A percentile compares a stretch with the other conserved stretches of the same genome.
These are phyloP conservation scores for Epichloe glyceriae DNA, from an alignment of 2,329 filamentous ascomycete species.

Conservation along the genomic window DNA sequence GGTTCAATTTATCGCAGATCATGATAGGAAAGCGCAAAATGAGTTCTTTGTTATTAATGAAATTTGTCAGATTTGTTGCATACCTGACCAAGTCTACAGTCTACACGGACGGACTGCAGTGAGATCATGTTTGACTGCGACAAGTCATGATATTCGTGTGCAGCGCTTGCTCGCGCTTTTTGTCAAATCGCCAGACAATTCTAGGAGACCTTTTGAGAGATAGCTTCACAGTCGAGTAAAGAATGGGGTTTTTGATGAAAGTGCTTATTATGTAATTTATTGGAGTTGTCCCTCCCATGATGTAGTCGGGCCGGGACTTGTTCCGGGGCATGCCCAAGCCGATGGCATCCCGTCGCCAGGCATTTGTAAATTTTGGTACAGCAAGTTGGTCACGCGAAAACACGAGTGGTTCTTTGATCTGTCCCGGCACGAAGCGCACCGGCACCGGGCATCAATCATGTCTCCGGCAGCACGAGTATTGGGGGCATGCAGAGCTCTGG, in stretches of 20 bases:
- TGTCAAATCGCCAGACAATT: no score
- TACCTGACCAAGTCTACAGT: background rate
- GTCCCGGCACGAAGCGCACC: background rate
- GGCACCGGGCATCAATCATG: conserved; percentile 16
- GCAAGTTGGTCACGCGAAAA: conserved; percentile 4
- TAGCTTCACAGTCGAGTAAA: no score
- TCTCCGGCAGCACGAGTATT: conserved; percentile 21
- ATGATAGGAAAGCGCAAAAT: background rate
- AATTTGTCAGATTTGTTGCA: background rate
- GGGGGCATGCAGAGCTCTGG: conserved; percentile 22
- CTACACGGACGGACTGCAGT: background rate
- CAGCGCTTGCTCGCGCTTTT: no score
- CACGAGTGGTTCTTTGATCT: background rate
- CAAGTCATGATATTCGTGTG: no score
- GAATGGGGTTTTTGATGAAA: background rate
- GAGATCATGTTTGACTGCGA: background rate
- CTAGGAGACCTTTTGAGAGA: no score
- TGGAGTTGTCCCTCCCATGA: background rate
- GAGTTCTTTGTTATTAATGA: background rate
- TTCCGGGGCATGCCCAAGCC: conserved; percentile 6
- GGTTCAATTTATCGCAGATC: background rate
- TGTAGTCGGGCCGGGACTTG: conserved; percentile 7
- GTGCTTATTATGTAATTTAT: background rate
- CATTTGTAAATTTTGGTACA: conserved; percentile 3
- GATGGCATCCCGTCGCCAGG: background rate